These are phyloP conservation scores for Coelastrella sp. DNA, from an alignment of 139 green algal genomes.

Conservation along the genomic window DNA sequence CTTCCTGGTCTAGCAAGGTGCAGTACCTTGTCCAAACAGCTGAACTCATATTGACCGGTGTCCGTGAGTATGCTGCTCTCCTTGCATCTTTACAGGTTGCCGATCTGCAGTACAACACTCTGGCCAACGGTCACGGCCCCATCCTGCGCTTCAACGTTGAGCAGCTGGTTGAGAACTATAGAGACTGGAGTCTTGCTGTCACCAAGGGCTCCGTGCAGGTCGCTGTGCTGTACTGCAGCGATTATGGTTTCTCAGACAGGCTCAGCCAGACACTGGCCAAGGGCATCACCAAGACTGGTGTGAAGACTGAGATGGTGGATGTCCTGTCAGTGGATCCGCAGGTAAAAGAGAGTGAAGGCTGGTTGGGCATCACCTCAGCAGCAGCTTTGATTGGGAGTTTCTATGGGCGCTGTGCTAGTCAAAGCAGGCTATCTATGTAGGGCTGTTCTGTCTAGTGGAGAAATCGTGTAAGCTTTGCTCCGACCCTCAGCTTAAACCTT, in stretches of 20 bases:
- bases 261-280: constrained; percentile 92
- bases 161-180: constrained; percentile 82
- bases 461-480: too few species aligned
- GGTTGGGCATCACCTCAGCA: too few species aligned
- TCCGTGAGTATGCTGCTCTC: too few species aligned
- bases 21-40: not conserved
- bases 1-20: too few species aligned
- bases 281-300: constrained; percentile 94
- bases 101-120: constrained; percentile 81
- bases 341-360: too few species aligned
- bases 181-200: constrained; percentile 81
- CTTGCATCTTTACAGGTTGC: constrained; percentile 49
- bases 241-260: constrained; percentile 95
- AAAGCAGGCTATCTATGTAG: too few species aligned
- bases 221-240: constrained; percentile 89
- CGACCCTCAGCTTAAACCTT: too few species aligned
- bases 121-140: constrained; percentile 92
- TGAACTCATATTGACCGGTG: too few species aligned
- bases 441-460: too few species aligned
- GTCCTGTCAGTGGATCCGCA: constrained; percentile 81
- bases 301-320: constrained; percentile 93
- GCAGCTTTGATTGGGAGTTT: too few species aligned
- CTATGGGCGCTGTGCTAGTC: too few species aligned
- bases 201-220: constrained; percentile 75
- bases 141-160: constrained; percentile 68